A percentile compares a stretch with the other conserved stretches of the same genome.
Evolutionary conservation across 1,284 basidiomycete species (phyloP).

Genomic region (Apiotrichum veenhuisii): DNA sequence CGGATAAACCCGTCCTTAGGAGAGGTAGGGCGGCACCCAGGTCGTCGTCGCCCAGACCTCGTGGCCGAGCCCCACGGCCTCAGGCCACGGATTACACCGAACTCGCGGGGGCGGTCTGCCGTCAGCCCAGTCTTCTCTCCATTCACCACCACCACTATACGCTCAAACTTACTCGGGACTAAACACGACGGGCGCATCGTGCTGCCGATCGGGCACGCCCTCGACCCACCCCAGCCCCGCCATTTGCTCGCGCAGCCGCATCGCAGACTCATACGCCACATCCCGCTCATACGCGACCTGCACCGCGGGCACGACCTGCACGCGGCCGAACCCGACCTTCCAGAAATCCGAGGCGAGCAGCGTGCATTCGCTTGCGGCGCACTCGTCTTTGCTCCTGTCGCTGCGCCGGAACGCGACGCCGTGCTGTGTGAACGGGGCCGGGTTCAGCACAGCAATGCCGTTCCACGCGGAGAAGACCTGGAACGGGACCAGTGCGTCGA

Average conservation of each 20-base stretch:
- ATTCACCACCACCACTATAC: too few species aligned
- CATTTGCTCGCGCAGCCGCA: constrained; percentile 26
- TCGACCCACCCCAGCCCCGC: constrained; percentile 35
- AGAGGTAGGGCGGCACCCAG: too few species aligned
- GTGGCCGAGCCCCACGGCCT: too few species aligned
- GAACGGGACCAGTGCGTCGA: constrained; percentile 40
- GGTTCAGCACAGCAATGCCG: constrained; percentile 40
- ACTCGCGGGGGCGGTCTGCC: too few species aligned
- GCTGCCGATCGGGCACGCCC: constrained; percentile 33
- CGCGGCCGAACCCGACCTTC: constrained; percentile 37
- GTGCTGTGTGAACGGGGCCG: constrained; percentile 34
- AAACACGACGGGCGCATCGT: constrained; percentile 26
- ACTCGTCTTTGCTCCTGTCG: constrained; percentile 32
- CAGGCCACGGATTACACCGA: too few species aligned
- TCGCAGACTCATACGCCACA: constrained; percentile 32
- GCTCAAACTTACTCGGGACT: too few species aligned
- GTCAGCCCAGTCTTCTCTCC: too few species aligned
- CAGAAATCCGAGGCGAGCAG: constrained; percentile 47
- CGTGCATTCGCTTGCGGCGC: constrained; percentile 46
- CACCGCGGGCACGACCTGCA: constrained; percentile 48
- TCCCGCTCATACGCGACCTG: constrained; percentile 46
- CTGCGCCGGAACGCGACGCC: constrained; percentile 42
- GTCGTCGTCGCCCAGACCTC: too few species aligned
- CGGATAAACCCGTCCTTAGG: too few species aligned
- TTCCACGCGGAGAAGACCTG: constrained; percentile 49